Percentiles rank a stretch among this genome's conserved stretches.
phyloP scores from a whole-genome alignment of 768 basidiomycete genomes.

The Tephrocybe sp. region DNA sequence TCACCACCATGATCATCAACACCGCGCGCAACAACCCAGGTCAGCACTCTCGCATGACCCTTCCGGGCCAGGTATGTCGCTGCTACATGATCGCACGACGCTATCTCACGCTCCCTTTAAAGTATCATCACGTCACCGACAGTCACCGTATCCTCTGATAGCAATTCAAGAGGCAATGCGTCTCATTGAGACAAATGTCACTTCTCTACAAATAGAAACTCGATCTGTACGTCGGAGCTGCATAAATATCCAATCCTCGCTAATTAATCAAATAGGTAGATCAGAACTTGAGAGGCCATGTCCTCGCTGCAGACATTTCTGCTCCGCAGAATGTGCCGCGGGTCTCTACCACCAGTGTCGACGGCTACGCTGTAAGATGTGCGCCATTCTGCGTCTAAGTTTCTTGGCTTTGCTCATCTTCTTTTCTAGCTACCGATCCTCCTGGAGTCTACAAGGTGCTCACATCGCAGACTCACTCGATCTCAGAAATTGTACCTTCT shows the following conservation, averaged over 20 bases:
- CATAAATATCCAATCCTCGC: not conserved
- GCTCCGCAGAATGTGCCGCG: slow-evolving; percentile 66
- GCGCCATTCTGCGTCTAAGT: slow-evolving; percentile 17
- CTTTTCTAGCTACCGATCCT: slow-evolving; percentile 54
- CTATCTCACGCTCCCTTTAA: slow-evolving; percentile 3
- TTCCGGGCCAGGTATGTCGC: slow-evolving; percentile 56
- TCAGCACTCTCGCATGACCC: slow-evolving; percentile 70
- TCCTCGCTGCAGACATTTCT: slow-evolving; percentile 75
- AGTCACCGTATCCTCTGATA: slow-evolving; percentile 77
- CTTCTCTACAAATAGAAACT: slow-evolving; percentile 37
- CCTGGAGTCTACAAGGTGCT: slow-evolving; percentile 70
- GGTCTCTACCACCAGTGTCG: slow-evolving; percentile 76
- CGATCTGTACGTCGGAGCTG: slow-evolving; percentile 39
- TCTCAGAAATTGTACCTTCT: slow-evolving; percentile 45
- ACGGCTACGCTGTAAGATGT: slow-evolving; percentile 86
- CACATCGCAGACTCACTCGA: slow-evolving; percentile 52
- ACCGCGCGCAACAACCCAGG: slow-evolving; percentile 51
- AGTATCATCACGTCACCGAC: slow-evolving; percentile 73
- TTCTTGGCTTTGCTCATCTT: no score
- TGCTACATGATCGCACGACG: not conserved
- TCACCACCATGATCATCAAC: slow-evolving; percentile 36
- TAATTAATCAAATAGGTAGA: slow-evolving; percentile 47
- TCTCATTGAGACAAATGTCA: slow-evolving; percentile 50
- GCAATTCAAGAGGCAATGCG: slow-evolving; percentile 64
- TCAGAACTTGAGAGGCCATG: slow-evolving; percentile 56